Base-by-base conservation (phyloP, 2,329 filamentous ascomycete species). In the Cercospora sojina region DNA sequence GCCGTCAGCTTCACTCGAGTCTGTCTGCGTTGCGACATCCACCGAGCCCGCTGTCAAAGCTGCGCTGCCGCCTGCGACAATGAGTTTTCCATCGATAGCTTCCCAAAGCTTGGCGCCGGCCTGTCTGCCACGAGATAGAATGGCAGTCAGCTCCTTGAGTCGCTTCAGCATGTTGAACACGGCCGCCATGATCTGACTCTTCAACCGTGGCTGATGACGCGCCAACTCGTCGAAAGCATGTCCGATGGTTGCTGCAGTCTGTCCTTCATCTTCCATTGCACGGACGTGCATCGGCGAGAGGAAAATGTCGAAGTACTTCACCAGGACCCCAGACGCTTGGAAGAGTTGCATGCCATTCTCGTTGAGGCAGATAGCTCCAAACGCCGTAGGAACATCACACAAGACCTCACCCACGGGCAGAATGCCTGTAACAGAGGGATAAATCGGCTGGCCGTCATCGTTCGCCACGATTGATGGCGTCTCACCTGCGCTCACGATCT, bases 261-360 rank as follows among this genome's bases (percentile, higher is more conserved):
- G 88, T 5, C 69, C 68, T 5, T 85, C 94, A 41, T 84, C 83
- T 69, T 91, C 88, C 84, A 99, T 88, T 69, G 90, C 90, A 72
- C 91, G 91, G 65, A 99, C 88, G 79, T 99, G 96, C 16, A 88
- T 86, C 2, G 93, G 89, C 71, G 92, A 98, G 78, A 97, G 92
- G 71, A 99, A 99, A n/a, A 98, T 92, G 76, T 97, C 92, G 70
- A 99, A 90, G 77, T 93, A 98, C 72, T 88, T 91, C 64, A 93
- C 89, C 53, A 99, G 84, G 1, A 92, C 93, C 65, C 88, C 85
- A 0, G 93, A 97, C 0, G 88, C 86, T 65, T 92, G 88, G 73
- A 99, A 96, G 76, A 97, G 85, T 73, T 91, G 90, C 83, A 97
- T 90, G 8, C 95, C 95, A 29, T 87, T 84, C 69, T 91, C 90